Percentiles rank a stretch among this genome's conserved stretches.
These are phyloP conservation scores for Malus orientalis DNA, from an alignment of 306 rosid genomes.

Conservation along the genomic window DNA sequence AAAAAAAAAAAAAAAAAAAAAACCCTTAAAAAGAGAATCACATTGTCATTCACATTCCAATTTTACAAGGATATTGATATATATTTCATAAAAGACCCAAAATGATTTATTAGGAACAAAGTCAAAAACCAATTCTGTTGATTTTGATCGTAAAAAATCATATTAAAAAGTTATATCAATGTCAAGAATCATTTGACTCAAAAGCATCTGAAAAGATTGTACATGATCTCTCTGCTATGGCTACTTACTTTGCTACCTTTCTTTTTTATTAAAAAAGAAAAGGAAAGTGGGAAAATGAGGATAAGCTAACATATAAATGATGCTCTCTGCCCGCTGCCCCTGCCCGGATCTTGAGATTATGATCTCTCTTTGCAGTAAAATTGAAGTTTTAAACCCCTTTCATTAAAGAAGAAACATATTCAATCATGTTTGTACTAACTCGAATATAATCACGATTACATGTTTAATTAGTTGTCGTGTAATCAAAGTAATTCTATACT, in stretches of 20 bases:
- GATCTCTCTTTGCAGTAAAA: not conserved
- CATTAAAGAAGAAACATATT: not conserved
- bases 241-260: conserved; percentile 18
- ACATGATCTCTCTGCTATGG: not conserved
- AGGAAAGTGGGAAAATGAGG: not conserved
- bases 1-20: no score
- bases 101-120: no score
- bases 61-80: no score
- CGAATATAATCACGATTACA: conserved; percentile 6
- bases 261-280: not conserved
- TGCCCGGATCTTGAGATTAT: conserved; percentile 9
- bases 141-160: no score
- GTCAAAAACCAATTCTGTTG: no score
- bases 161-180: no score
- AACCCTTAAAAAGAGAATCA: no score
- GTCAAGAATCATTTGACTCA: no score
- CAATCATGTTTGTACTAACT: not conserved
- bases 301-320: not conserved
- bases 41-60: no score
- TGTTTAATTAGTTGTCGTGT: conserved; percentile 7
- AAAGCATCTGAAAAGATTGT: no score
- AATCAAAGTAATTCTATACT: conserved; percentile 10
- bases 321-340: conserved; percentile 2
- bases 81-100: no score
- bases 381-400: not conserved